Base-by-base conservation (phyloP, 495 filamentous ascomycete genomes). In the Penicillium goetzii region DNA sequence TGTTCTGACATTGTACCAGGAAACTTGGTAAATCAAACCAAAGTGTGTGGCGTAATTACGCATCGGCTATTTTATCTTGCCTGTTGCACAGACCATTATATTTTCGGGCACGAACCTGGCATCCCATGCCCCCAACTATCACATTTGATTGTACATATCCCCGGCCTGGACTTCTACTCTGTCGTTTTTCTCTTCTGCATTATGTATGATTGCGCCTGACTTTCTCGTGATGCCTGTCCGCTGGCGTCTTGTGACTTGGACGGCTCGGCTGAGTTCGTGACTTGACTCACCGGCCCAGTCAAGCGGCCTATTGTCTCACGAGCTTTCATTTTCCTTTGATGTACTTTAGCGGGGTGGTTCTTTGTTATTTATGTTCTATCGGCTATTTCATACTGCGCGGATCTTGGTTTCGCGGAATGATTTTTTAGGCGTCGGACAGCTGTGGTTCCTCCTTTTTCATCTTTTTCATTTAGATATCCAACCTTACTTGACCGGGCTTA, bases 1-100 rank as follows among this genome's bases (percentile, higher is more conserved):
- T 3, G 47, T 62, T 69, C 61, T 34, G 14, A 55, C n/a, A 49
- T 10, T 41, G 2, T 21, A 50, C 3, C 32, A 77, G 74, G 76
- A 78, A 73, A 79, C 76, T 21, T 79, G 75, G 76, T 78, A 60
- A 75, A 21, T 19, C n/a, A 43, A 21, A 7, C 5, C 5, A 19
- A 43, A 36, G 34, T 21, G 9, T 11, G n/a, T 3, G 41, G 15
- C 2, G 43, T 4, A n/a, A n/a, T n/a, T n/a, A n/a, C 3, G 30
- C 2, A 11, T 53, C 32, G 30, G 52, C n/a, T 26, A 32, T 21
- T 14, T 19, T 2, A 7, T 7, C 12, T 57, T 21, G 11, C 55
- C 26, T 28, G 4, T 36, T 36, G 10, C 34, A 36, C 36, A 32
- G 8, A 19, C n/a, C 33, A 41, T 2, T 8, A 17, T 40, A 23